Conservation (phyloP, 169 alveolate genomes). For the Eimeria sp. region DNA sequence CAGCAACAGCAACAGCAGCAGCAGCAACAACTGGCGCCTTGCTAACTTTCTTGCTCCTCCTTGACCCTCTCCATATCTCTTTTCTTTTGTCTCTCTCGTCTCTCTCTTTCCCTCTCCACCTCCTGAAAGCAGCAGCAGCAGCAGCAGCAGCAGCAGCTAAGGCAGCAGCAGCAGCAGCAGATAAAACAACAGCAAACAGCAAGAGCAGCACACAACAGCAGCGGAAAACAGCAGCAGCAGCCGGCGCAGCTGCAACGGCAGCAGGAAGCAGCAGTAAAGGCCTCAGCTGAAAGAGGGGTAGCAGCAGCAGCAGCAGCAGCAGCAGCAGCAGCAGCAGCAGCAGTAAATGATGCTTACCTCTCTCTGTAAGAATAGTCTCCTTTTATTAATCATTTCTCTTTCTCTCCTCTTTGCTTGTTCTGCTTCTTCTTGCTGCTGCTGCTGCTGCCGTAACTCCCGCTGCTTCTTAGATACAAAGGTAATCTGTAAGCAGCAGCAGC, state of each 20-base stretch:
- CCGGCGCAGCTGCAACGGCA: no score
- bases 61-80: conserved; percentile 36
- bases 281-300: no score
- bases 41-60: conserved; percentile 52
- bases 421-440: conserved; percentile 22
- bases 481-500: conserved; percentile 21
- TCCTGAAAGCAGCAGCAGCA: conserved; percentile 11
- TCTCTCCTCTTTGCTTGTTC: conserved; percentile 39
- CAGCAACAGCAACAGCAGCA: no score
- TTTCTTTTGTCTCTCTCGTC: conserved; percentile 31
- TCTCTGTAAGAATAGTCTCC: conserved; percentile 63
- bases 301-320: no score
- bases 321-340: no score
- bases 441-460: no score
- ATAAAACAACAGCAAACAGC: conserved; percentile 20
- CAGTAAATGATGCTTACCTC: background rate
- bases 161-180: no score
- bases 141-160: conserved; percentile 11
- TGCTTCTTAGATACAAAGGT: conserved; percentile 77
- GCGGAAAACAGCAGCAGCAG: no score
- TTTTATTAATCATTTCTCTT: conserved; percentile 41
- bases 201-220: background rate
- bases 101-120: conserved; percentile 63
- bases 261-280: no score
- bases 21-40: background rate